Evolutionary conservation across 2,329 filamentous ascomycete species (phyloP).

Genomic region (Penicillium vulpinum): DNA sequence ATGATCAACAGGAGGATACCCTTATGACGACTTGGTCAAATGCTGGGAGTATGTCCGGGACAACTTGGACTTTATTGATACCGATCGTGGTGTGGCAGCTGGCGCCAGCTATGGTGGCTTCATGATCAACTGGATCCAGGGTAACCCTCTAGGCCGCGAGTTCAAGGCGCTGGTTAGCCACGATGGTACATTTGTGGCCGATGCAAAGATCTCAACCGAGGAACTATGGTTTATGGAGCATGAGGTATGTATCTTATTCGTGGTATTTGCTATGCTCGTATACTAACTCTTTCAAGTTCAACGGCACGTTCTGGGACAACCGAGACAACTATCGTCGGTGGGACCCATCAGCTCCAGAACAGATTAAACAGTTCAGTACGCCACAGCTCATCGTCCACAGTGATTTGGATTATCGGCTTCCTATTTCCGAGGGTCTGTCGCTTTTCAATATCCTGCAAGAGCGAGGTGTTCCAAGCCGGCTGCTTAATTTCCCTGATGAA

Average conservation of each 20-base stretch:
- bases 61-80: slow-evolving; percentile 42
- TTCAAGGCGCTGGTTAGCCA: slow-evolving; percentile 89
- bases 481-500: slow-evolving; percentile 77
- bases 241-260: slow-evolving; percentile 31
- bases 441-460: slow-evolving; percentile 80
- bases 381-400: slow-evolving; percentile 84
- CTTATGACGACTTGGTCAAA: slow-evolving; percentile 78
- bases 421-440: slow-evolving; percentile 74
- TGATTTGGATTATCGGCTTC: slow-evolving; percentile 81
- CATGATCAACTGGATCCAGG: slow-evolving; percentile 80
- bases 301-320: slow-evolving; percentile 54
- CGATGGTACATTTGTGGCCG: slow-evolving; percentile 75
- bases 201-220: slow-evolving; percentile 52
- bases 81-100: slow-evolving; percentile 40
- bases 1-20: slow-evolving; percentile 40
- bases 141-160: slow-evolving; percentile 74
- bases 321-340: slow-evolving; percentile 66
- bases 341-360: slow-evolving; percentile 61
- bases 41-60: slow-evolving; percentile 69
- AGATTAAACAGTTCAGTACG: slow-evolving; percentile 70
- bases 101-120: slow-evolving; percentile 47
- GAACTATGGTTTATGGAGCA: slow-evolving; percentile 56
- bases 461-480: slow-evolving; percentile 69
- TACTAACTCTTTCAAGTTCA: slow-evolving; percentile 37
- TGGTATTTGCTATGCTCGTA: not conserved